phyloP scores from a whole-genome alignment of 371 early-diverging fungal genomes.

The Blakeslea trispora region DNA sequence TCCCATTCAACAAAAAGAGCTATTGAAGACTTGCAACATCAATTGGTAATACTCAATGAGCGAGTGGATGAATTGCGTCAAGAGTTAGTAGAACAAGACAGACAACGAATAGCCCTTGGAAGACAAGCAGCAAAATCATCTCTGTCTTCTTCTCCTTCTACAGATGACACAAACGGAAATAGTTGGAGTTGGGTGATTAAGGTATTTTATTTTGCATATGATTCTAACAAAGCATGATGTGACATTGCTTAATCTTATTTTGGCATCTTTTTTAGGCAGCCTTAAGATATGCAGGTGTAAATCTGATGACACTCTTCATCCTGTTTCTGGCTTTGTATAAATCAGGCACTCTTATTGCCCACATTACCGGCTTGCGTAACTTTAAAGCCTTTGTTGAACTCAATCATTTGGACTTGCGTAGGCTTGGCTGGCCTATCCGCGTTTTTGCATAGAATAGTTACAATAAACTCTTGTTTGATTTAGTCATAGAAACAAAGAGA shows the following conservation, averaged over 20 bases:
- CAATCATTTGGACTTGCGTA: too few species aligned
- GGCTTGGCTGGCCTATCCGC: too few species aligned
- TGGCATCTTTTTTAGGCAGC: slow-evolving; percentile 30
- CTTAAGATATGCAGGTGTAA: slow-evolving; percentile 41
- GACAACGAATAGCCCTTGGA: slow-evolving; percentile 9
- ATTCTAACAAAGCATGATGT: neutral
- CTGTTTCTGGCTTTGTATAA: slow-evolving; percentile 38
- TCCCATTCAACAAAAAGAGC: slow-evolving; percentile 50
- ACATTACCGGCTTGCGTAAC: slow-evolving; percentile 15
- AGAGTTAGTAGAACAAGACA: slow-evolving; percentile 40
- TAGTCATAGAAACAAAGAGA: too few species aligned
- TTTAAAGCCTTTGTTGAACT: too few species aligned
- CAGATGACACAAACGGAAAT: slow-evolving; percentile 16
- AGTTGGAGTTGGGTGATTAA: slow-evolving; percentile 44
- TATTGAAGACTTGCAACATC: slow-evolving; percentile 48
- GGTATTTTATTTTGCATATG: slow-evolving; percentile 14
- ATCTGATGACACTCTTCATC: slow-evolving; percentile 36
- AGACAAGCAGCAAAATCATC: slow-evolving; percentile 1
- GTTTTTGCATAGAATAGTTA: too few species aligned
- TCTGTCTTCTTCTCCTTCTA: neutral
- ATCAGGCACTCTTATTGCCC: slow-evolving; percentile 39
- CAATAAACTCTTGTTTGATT: too few species aligned
- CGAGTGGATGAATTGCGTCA: slow-evolving; percentile 48
- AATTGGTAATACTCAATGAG: slow-evolving; percentile 49
- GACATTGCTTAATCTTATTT: neutral